Evolutionary conservation across 352 stramenopile genomes (phyloP).

Genomic region (Pythium insidiosum): DNA sequence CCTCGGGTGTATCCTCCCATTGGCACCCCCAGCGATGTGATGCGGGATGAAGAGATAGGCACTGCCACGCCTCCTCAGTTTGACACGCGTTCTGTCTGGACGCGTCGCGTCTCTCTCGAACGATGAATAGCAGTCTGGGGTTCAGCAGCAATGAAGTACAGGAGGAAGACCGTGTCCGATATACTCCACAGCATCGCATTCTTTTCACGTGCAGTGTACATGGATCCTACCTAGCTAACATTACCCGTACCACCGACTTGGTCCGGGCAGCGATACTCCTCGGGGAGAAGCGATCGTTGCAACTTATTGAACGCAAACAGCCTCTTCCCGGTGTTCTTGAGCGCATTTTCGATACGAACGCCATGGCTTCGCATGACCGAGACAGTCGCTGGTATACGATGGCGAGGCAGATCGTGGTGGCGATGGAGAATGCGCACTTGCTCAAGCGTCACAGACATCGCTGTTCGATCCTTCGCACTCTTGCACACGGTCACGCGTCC

Average conservation of each 20-base stretch:
- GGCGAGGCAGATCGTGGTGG: constrained; percentile 68
- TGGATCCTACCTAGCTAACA: constrained; percentile 38
- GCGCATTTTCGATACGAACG: constrained; percentile 82
- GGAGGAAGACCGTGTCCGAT: too few species aligned
- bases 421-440: constrained; percentile 84
- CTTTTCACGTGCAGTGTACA: too few species aligned
- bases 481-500: constrained; percentile 95
- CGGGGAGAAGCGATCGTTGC: constrained; percentile 77
- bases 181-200: too few species aligned
- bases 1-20: too few species aligned
- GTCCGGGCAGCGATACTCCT: constrained; percentile 83
- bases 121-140: too few species aligned
- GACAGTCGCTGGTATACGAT: constrained; percentile 72
- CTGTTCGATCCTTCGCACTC: constrained; percentile 96
- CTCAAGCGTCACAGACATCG: constrained; percentile 97
- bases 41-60: too few species aligned
- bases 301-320: constrained; percentile 87
- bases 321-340: constrained; percentile 87
- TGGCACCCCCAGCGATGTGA: too few species aligned
- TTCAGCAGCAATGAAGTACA: too few species aligned
- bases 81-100: too few species aligned
- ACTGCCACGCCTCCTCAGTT: too few species aligned
- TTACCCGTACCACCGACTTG: constrained; percentile 78
- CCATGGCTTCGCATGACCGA: constrained; percentile 85
- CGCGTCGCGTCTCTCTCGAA: too few species aligned